These are phyloP conservation scores for Diaporthe destruens DNA, from an alignment of 2,329 filamentous ascomycete species.

Conservation along the genomic window DNA sequence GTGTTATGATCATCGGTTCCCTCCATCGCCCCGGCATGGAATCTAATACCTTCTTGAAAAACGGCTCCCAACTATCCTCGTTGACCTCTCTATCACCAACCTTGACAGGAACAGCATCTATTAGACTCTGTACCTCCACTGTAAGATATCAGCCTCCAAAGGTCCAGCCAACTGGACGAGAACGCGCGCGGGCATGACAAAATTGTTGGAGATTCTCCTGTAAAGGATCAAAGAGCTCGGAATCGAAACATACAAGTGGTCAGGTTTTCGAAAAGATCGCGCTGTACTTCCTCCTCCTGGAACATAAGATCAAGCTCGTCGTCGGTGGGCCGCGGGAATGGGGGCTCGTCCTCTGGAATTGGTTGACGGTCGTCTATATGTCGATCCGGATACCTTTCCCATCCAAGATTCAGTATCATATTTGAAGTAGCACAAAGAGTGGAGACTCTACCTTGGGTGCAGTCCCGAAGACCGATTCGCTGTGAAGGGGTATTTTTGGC, in stretches of 20 bases:
- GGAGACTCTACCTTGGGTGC: neutral
- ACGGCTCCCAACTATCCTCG: neutral
- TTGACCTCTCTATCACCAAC: neutral
- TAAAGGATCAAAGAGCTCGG: too few relatives aligned
- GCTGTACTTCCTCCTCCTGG: neutral
- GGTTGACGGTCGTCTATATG: neutral
- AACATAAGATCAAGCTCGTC: conserved; percentile 17
- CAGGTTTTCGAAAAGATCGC: neutral
- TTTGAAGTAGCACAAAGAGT: neutral
- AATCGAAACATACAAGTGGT: neutral
- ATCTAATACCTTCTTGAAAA: conserved; percentile 1
- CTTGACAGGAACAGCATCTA: neutral
- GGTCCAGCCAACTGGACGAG: neutral
- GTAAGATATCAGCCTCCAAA: neutral
- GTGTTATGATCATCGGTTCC: neutral
- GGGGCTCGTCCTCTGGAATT: neutral
- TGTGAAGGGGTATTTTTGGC: neutral
- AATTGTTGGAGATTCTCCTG: neutral
- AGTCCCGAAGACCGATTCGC: neutral
- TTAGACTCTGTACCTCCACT: neutral
- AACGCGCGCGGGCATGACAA: neutral
- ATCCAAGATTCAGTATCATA: neutral
- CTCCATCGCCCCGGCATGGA: neutral
- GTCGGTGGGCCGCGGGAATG: conserved; percentile 1
- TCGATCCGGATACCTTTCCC: neutral